Evolutionary conservation across 345 rosid species (phyloP), one percentile per base, ranked within the genome.

Genomic region (Aegle marmelos): DNA sequence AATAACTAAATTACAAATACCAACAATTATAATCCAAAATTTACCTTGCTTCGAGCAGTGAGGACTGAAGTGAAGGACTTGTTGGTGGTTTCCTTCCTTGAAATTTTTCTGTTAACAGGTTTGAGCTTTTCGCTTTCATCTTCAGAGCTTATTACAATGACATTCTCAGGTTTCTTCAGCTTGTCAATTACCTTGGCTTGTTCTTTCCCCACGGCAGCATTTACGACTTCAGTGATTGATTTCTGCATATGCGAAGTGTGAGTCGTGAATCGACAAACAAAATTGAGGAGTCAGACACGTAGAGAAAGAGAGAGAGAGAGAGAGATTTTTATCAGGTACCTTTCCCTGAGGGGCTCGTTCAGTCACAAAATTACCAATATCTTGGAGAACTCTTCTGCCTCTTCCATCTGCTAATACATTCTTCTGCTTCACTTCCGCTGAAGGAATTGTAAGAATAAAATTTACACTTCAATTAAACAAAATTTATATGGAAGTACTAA

Each of bases 21-120:
- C 57, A 53, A 53, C 22, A 53, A 45, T 13, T 34, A 17, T n/a
- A 31, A 45, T 50, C 14, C 8, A 41, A 45, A 45, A 10, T 33
- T 28, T 25, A 89, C 98, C 91, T 91, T 91, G 96, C 96, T 92
- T 76, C 98, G 78, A 54, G 97, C 93, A 68, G 88, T 82, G 45
- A 92, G 87, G 68, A 88, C 86, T 67, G 94, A 64, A 31, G 93
- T 89, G 75, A 92, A 85, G 65, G 91, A 83, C 81, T 89, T 94
- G 69, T 85, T 41, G 81, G 81, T 41, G 81, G 81, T 16, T 25
- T 82, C 80, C 68, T 79, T 74, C 61, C 24, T 79, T 33, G 76
- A 45, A 21, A 58, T 33, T 73, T 79, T 88, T 79, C 69, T 80
- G 72, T 63, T 79, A 60, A 80, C 78, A 73, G 80, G 83, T 79